Evolutionary conservation across 768 basidiomycete genomes (phyloP).

Genomic region (Peribolospora baueri): DNA sequence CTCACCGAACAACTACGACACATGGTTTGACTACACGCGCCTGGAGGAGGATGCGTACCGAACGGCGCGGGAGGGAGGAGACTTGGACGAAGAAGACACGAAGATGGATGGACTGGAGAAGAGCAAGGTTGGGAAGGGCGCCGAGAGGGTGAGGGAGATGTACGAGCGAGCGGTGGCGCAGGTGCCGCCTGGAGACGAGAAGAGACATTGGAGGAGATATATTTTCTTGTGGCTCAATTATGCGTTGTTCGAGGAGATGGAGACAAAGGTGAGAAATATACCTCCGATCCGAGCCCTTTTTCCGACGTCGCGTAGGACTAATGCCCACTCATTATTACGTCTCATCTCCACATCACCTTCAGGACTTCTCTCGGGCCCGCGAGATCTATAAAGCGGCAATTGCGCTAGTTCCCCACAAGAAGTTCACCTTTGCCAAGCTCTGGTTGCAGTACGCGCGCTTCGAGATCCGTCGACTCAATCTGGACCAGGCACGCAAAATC

Average conservation of each 20-base stretch:
- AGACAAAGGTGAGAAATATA: conserved; percentile 43
- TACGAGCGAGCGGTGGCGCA: conserved; percentile 90
- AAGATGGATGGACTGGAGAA: conserved; percentile 42
- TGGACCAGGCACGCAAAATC: conserved; percentile 64
- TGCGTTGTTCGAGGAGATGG: conserved; percentile 88
- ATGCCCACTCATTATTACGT: neutral
- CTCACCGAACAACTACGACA: conserved; percentile 83
- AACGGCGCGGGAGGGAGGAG: conserved; percentile 32
- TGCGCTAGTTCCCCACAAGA: conserved; percentile 74
- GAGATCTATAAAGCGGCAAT: conserved; percentile 82
- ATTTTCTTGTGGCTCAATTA: conserved; percentile 35
- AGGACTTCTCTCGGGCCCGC: conserved; percentile 65
- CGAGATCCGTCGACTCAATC: conserved; percentile 58
- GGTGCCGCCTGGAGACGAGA: conserved; percentile 80
- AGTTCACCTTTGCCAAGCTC: conserved; percentile 90
- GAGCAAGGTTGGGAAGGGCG: conserved; percentile 28
- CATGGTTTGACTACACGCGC: conserved; percentile 91
- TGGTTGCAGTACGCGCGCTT: conserved; percentile 86
- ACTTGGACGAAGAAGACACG: too few species aligned
- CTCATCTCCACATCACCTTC: neutral
- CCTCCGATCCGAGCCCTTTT: neutral
- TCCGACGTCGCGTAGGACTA: neutral
- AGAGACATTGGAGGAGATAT: conserved; percentile 39
- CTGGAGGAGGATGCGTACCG: conserved; percentile 70
- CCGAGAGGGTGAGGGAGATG: conserved; percentile 57